Evolutionary conservation across 108 stramenopile species (phyloP), one percentile per base, ranked within the genome.

Genomic region (Nitzschia palea): DNA sequence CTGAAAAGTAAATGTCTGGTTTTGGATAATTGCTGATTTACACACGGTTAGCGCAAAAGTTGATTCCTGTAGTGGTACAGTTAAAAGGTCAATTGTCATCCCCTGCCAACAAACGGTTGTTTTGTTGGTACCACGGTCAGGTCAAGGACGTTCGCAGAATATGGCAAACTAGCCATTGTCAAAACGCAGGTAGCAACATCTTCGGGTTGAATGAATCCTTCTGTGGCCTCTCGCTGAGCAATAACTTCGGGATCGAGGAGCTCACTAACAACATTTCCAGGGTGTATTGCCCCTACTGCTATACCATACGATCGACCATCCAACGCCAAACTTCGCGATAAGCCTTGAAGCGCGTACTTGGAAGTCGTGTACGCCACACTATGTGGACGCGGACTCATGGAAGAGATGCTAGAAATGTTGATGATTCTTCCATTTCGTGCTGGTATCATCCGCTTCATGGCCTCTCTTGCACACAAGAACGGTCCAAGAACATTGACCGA

Each of bases 51-150:
- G n/a, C n/a, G n/a, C n/a, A n/a, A n/a, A n/a, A n/a, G n/a, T n/a
- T n/a, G n/a, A n/a, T n/a, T n/a, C n/a, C n/a, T n/a, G n/a, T n/a
- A n/a, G n/a, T n/a, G n/a, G n/a, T n/a, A n/a, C n/a, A n/a, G n/a
- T n/a, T n/a, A n/a, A n/a, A n/a, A n/a, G n/a, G n/a, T n/a, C n/a
- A n/a, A n/a, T n/a, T n/a, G n/a, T n/a, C n/a, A 91, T 18, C 92
- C 92, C 51, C 92, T 61, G 52, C 92, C 92, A 47, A 94, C 82
- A 32, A 77, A 84, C 0, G 92, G 92, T 81, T 83, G 82, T 1
- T 66, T 53, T 0, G 80, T 82, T 4, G 92, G 79, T 74, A 90
- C 83, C 2, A 90, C 86, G 8, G 89, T 90, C 84, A 94, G 68
- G 27, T 86, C 70, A 52, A 87, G 68, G 27, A 90, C 75, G 56